These are phyloP conservation scores for Cladorrhinum samala DNA, from an alignment of 495 filamentous ascomycete species.

Conservation along the genomic window DNA sequence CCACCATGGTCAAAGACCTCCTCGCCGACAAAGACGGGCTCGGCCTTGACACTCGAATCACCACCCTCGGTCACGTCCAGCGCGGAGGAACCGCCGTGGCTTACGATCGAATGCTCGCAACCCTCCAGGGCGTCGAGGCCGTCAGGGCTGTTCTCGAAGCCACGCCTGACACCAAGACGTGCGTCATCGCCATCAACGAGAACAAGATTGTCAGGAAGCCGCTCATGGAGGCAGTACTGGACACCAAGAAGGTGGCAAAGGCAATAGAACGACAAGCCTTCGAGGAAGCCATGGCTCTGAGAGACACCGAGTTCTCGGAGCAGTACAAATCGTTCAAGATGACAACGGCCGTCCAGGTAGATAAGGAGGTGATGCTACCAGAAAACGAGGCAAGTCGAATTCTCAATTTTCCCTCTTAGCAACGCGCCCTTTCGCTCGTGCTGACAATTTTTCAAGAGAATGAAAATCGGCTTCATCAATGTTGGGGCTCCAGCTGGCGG, in stretches of 20 bases:
- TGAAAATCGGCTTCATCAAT: conserved; percentile 93
- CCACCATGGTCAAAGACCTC: conserved; percentile 75
- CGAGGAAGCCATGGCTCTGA: conserved; percentile 71
- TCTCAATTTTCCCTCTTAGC: neutral
- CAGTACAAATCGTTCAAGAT: conserved; percentile 85
- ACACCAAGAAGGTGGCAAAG: conserved; percentile 74
- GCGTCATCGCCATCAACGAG: conserved; percentile 91
- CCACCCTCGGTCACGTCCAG: conserved; percentile 93
- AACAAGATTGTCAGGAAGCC: conserved; percentile 94
- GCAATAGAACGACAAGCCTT: conserved; percentile 81
- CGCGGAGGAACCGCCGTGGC: conserved; percentile 86
- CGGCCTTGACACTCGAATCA: conserved; percentile 85
- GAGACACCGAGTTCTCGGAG: conserved; percentile 91
- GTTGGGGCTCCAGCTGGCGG: conserved; percentile 97
- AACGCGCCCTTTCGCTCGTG: neutral
- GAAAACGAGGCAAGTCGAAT: conserved; percentile 59
- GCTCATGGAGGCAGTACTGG: conserved; percentile 78
- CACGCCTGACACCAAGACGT: conserved; percentile 80
- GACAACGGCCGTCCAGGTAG: conserved; percentile 59
- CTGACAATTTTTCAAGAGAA: conserved; percentile 50
- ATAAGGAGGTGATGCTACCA: conserved; percentile 49
- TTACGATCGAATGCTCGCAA: conserved; percentile 90
- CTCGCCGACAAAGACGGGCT: conserved; percentile 65
- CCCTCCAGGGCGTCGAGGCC: conserved; percentile 91
- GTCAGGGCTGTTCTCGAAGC: conserved; percentile 94